Evolutionary conservation across 2,329 filamentous ascomycete genomes (phyloP).

Genomic region (Microdochium nivale): DNA sequence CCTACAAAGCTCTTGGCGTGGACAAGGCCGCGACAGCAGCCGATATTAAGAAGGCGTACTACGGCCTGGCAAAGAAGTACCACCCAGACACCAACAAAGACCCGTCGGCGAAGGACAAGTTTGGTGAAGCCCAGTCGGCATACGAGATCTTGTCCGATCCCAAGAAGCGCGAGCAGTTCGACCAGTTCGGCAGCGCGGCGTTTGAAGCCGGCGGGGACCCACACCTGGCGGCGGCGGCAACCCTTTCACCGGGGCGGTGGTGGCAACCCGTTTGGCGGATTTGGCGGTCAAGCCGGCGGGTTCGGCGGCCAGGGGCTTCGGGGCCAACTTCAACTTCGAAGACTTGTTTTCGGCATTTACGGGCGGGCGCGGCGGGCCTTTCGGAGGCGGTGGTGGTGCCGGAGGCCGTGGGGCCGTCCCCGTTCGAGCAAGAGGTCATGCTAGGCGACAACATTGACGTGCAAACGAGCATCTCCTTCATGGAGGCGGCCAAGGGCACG

Average conservation of each 20-base stretch:
- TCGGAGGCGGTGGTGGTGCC: constrained; percentile 40
- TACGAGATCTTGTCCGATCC: constrained; percentile 92
- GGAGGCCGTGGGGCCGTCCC: constrained; percentile 44
- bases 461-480: constrained; percentile 85
- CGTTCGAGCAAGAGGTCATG: constrained; percentile 70
- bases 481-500: constrained; percentile 90
- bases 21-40: constrained; percentile 68
- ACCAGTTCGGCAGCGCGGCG: constrained; percentile 80
- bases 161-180: constrained; percentile 86
- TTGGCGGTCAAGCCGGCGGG: constrained; percentile 42
- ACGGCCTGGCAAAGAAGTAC: constrained; percentile 92
- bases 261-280: constrained; percentile 55
- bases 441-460: constrained; percentile 97
- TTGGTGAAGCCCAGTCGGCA: constrained; percentile 83
- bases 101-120: constrained; percentile 84
- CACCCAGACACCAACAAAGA: constrained; percentile 99
- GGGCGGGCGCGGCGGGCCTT: constrained; percentile 41
- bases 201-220: constrained; percentile 68
- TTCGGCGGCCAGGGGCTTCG: constrained; percentile 58
- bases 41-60: constrained; percentile 98
- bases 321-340: constrained; percentile 86
- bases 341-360: constrained; percentile 88
- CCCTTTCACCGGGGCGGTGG: constrained; percentile 56
- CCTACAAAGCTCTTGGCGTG: constrained; percentile 82
- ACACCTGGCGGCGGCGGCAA: constrained; percentile 41